Conservation (phyloP, 495 filamentous ascomycete genomes). For the Podospora pseudopauciseta region DNA sequence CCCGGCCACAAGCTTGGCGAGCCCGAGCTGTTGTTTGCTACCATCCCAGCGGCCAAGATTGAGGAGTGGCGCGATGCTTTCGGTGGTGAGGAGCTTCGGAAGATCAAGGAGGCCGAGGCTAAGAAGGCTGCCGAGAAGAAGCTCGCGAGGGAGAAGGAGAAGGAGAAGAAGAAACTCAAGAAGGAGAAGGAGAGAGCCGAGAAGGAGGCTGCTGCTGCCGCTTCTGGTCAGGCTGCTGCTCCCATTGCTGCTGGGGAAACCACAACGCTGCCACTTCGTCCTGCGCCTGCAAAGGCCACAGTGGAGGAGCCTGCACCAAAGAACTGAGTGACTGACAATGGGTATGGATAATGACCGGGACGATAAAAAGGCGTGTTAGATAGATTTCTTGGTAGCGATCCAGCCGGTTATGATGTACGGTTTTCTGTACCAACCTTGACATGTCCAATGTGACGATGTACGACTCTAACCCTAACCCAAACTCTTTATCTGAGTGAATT, state of each 20-base stretch:
- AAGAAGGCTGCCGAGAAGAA: constrained; percentile 28
- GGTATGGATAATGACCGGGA: not conserved
- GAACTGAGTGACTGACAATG: not conserved
- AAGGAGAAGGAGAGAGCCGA: constrained; percentile 20
- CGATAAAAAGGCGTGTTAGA: constrained; percentile 1
- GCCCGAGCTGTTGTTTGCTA: constrained; percentile 76
- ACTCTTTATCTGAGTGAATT: not conserved
- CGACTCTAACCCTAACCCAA: not conserved
- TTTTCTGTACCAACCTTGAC: not conserved
- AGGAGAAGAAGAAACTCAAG: constrained; percentile 29
- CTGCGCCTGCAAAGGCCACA: constrained; percentile 3
- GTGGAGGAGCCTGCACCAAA: constrained; percentile 5
- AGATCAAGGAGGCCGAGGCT: constrained; percentile 29
- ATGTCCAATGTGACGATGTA: not conserved
- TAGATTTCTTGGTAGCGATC: not conserved
- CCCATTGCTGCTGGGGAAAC: constrained; percentile 9
- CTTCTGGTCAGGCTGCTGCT: constrained; percentile 10
- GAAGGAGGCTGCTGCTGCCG: constrained; percentile 17
- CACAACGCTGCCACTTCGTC: constrained; percentile 15
- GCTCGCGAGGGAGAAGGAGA: constrained; percentile 30
- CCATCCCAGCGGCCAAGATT: constrained; percentile 54
- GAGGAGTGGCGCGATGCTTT: constrained; percentile 77
- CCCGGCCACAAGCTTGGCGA: constrained; percentile 78
- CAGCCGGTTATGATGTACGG: not conserved
- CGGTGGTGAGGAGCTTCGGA: constrained; percentile 63